Percentiles rank a stretch among this genome's conserved stretches.
These are phyloP conservation scores for Parastagonospora nodorum DNA, from an alignment of 2,329 filamentous ascomycete genomes.

Conservation along the genomic window DNA sequence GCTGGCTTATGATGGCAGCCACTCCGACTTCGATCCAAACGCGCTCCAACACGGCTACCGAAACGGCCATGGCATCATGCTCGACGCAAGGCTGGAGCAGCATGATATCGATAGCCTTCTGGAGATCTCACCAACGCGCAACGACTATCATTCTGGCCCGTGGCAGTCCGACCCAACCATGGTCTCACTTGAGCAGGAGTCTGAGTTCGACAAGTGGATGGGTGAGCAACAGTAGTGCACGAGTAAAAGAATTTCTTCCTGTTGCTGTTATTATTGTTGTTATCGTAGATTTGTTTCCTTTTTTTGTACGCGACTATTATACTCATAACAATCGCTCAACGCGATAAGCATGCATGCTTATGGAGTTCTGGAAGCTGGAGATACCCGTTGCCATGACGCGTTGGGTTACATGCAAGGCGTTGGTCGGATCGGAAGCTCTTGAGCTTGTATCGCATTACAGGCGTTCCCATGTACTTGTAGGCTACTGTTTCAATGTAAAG, in stretches of 20 bases:
- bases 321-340: neutral
- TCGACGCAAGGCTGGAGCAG: slow-evolving; percentile 32
- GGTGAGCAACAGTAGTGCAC: slow-evolving; percentile 20
- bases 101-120: slow-evolving; percentile 36
- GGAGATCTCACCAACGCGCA: slow-evolving; percentile 22
- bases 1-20: slow-evolving; percentile 38
- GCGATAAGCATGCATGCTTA: neutral
- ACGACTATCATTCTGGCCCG: slow-evolving; percentile 38
- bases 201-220: slow-evolving; percentile 56
- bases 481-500: slow-evolving; percentile 4
- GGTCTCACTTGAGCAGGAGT: slow-evolving; percentile 45
- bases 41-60: slow-evolving; percentile 33
- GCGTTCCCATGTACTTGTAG: slow-evolving; percentile 8
- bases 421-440: slow-evolving; percentile 6
- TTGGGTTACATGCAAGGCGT: slow-evolving; percentile 10
- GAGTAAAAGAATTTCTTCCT: neutral
- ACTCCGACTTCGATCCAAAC: slow-evolving; percentile 22
- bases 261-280: neutral
- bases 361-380: slow-evolving; percentile 4
- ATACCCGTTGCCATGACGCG: neutral
- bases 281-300: neutral
- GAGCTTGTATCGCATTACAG: slow-evolving; percentile 8
- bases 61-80: slow-evolving; percentile 40
- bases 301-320: neutral
- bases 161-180: slow-evolving; percentile 45